A percentile compares a stretch with the other conserved stretches of the same genome.
phyloP scores from a whole-genome alignment of 257 asterid genomes.

The Gentiana macrophylla region DNA sequence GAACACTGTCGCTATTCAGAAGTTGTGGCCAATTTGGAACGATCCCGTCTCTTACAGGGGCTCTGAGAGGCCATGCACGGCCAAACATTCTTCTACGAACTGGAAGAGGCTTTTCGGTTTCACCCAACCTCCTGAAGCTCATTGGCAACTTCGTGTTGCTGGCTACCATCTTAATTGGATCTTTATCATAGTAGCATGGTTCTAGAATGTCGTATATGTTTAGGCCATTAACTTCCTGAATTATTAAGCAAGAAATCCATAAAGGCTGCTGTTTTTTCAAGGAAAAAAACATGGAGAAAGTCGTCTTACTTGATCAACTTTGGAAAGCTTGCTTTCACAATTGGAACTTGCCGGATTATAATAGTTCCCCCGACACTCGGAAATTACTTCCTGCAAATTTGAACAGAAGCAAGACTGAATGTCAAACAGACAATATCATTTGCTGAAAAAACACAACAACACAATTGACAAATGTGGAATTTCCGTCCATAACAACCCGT shows the following conservation, averaged over 20 bases:
- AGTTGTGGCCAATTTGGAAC: conserved; percentile 92
- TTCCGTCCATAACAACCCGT: too few species aligned
- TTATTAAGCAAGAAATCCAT: not conserved
- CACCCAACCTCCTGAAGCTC: conserved; percentile 91
- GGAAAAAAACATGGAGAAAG: not conserved
- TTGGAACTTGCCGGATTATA: conserved; percentile 31
- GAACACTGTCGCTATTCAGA: conserved; percentile 32
- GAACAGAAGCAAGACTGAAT: not conserved
- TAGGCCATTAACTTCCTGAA: conserved; percentile 49
- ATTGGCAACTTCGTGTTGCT: conserved; percentile 39
- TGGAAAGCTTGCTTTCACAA: conserved; percentile 40
- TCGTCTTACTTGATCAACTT: conserved; percentile 50
- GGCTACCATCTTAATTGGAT: conserved; percentile 21
- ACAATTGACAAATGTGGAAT: not conserved
- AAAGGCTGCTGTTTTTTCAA: not conserved
- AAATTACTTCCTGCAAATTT: conserved; percentile 40
- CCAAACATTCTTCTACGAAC: conserved; percentile 85
- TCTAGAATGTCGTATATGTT: conserved; percentile 81
- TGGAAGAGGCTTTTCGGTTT: conserved; percentile 76
- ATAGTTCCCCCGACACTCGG: conserved; percentile 61
- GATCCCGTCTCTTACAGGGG: conserved; percentile 73
- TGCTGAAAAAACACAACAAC: not conserved
- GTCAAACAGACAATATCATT: not conserved
- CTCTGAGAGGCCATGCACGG: conserved; percentile 94
- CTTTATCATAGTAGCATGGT: conserved; percentile 68